Percentiles rank a stretch among this genome's conserved stretches.
These are phyloP conservation scores for Zygosaccharomyces kombuchaensis DNA, from an alignment of 805 yeast genomes.

Conservation along the genomic window DNA sequence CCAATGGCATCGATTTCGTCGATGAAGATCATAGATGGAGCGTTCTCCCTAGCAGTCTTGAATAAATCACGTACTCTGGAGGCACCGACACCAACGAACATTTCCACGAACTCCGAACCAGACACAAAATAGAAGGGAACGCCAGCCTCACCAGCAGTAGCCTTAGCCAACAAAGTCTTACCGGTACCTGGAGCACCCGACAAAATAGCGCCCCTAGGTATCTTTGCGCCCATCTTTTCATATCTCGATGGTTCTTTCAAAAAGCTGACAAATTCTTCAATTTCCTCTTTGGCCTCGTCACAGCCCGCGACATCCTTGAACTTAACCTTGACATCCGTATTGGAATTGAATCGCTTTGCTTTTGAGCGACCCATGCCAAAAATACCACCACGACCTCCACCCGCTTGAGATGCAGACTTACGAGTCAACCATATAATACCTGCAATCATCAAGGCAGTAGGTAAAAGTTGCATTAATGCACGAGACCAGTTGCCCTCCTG, in stretches of 20 bases:
- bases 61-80: slow-evolving; percentile 95
- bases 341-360: slow-evolving; percentile 88
- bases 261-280: slow-evolving; percentile 95
- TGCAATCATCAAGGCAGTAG: slow-evolving; percentile 85
- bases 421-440: slow-evolving; percentile 82
- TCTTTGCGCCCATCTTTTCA: slow-evolving; percentile 91
- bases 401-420: slow-evolving; percentile 46
- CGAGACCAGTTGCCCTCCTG: slow-evolving; percentile 65
- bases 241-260: slow-evolving; percentile 86
- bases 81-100: slow-evolving; percentile 99
- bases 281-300: slow-evolving; percentile 94
- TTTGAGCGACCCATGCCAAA: slow-evolving; percentile 90
- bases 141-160: slow-evolving; percentile 99
- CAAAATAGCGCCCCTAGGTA: slow-evolving; percentile 95
- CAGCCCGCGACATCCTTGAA: slow-evolving; percentile 97
- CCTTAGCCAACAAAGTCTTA: slow-evolving; percentile 93
- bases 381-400: slow-evolving; percentile 63
- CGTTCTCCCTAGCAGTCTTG: slow-evolving; percentile 84
- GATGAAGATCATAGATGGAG: slow-evolving; percentile 93
- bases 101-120: slow-evolving; percentile 96
- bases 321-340: slow-evolving; percentile 80
- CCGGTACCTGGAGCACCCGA: slow-evolving; percentile 99
- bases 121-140: slow-evolving; percentile 95
- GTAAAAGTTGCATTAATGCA: slow-evolving; percentile 67
- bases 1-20: slow-evolving; percentile 99